Evolutionary conservation across 345 rosid genomes (phyloP).

Genomic region (Pistacia atlantica): DNA sequence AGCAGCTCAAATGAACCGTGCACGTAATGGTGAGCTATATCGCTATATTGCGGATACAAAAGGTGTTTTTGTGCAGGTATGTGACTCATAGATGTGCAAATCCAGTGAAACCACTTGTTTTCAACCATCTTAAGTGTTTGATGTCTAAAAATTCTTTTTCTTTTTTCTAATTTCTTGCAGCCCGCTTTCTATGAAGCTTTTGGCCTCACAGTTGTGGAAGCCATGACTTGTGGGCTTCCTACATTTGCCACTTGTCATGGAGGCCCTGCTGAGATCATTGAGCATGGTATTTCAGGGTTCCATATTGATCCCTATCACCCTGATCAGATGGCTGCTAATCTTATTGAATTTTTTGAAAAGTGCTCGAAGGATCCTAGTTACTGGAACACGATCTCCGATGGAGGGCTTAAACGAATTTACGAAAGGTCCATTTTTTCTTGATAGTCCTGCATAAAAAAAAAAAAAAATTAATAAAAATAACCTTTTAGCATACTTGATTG

Average conservation of each 20-base stretch:
- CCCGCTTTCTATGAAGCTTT: slow-evolving; percentile 63
- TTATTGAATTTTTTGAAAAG: slow-evolving; percentile 44
- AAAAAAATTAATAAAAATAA: not conserved
- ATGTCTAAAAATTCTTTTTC: slow-evolving; percentile 3
- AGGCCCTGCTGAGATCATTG: slow-evolving; percentile 59
- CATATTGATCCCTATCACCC: slow-evolving; percentile 59
- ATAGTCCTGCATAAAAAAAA: not conserved
- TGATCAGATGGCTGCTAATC: slow-evolving; percentile 35
- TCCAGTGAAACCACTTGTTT: not conserved
- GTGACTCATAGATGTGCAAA: not conserved
- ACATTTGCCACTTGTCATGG: slow-evolving; percentile 66
- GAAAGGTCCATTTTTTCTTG: slow-evolving; percentile 43
- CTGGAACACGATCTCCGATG: slow-evolving; percentile 48
- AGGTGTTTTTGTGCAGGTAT: slow-evolving; percentile 54
- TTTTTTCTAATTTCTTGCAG: slow-evolving; percentile 19
- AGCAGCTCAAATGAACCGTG: slow-evolving; percentile 57
- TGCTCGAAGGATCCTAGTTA: slow-evolving; percentile 39
- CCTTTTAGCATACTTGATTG: not conserved
- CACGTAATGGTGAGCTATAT: slow-evolving; percentile 59
- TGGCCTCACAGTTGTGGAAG: slow-evolving; percentile 63
- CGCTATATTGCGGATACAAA: slow-evolving; percentile 53
- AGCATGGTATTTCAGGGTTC: slow-evolving; percentile 54
- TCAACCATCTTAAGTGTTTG: not conserved
- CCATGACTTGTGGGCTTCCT: slow-evolving; percentile 60
- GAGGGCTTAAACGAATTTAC: slow-evolving; percentile 47